Evolutionary conservation across 2,329 filamentous ascomycete species (phyloP).

Genomic region (Phyllosticta paracitricarpa): DNA sequence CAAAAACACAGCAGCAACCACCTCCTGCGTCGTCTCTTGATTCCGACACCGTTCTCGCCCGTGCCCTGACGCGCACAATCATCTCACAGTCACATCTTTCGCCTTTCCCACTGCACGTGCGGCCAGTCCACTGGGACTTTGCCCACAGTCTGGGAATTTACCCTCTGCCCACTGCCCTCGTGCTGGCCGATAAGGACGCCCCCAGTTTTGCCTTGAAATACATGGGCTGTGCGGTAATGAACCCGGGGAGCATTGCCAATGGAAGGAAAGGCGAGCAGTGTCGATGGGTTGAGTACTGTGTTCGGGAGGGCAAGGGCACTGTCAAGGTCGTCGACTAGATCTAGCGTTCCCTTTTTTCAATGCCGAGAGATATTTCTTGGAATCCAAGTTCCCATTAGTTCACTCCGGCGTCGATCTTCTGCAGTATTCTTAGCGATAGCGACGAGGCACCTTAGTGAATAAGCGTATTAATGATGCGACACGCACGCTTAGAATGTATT

Average conservation of each 20-base stretch:
- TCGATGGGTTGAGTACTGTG: constrained; percentile 77
- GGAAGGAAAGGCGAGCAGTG: constrained; percentile 49
- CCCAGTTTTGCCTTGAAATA: constrained; percentile 82
- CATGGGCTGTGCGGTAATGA: constrained; percentile 92
- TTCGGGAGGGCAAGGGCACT: constrained; percentile 19
- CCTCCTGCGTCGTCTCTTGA: constrained; percentile 13
- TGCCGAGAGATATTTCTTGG: too few species aligned
- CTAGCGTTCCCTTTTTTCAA: too few species aligned
- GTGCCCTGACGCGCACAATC: constrained; percentile 79
- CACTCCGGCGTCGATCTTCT: background rate
- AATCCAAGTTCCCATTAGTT: background rate
- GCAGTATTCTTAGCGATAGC: too few species aligned
- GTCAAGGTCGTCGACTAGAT: constrained; percentile 16
- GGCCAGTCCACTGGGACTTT: constrained; percentile 88
- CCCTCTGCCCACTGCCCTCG: constrained; percentile 73
- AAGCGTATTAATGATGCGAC: too few species aligned
- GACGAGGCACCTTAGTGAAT: too few species aligned
- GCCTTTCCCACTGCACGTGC: constrained; percentile 69
- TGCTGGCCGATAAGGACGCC: constrained; percentile 72
- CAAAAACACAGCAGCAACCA: constrained; percentile 13
- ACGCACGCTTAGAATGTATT: too few species aligned
- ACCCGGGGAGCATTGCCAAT: constrained; percentile 65
- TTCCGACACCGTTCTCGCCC: constrained; percentile 42
- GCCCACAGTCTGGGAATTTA: constrained; percentile 69
- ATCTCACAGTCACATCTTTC: constrained; percentile 83